Percentiles rank a stretch among this genome's conserved stretches.
Evolutionary conservation across 2,329 filamentous ascomycete species (phyloP).

Genomic region (Cercospora zeina): DNA sequence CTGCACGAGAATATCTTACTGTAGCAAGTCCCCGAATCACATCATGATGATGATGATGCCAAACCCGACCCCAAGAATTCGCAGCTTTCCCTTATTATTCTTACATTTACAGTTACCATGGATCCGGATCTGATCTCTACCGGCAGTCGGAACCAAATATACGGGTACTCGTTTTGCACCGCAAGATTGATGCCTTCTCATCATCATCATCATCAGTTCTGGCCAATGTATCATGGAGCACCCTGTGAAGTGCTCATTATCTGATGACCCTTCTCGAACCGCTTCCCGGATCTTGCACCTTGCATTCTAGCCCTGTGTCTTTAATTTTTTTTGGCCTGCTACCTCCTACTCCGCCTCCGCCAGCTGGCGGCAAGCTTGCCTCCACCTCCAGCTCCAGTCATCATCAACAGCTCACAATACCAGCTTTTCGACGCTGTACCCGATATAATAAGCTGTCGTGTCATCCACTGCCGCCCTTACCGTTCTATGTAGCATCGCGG

Average conservation of each 20-base stretch:
- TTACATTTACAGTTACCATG: conserved; percentile 16
- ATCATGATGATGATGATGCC: not conserved
- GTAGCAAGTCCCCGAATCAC: not conserved
- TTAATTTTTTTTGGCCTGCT: too few species aligned
- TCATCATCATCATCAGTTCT: too few species aligned
- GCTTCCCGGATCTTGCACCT: too few species aligned
- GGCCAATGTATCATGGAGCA: too few species aligned
- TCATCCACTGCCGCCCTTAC: too few species aligned
- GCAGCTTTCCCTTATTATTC: conserved; percentile 8
- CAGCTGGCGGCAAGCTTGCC: not conserved
- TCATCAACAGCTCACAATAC: too few species aligned
- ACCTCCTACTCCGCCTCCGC: not conserved
- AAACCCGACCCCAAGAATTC: not conserved
- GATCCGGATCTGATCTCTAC: not conserved
- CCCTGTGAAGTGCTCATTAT: too few species aligned
- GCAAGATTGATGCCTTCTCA: not conserved
- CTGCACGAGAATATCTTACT: too few species aligned
- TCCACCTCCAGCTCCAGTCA: not conserved
- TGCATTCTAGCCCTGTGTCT: not conserved
- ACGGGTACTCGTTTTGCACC: not conserved
- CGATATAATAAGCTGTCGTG: too few species aligned
- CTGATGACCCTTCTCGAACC: too few species aligned
- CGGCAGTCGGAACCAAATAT: conserved; percentile 5
- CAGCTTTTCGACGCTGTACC: too few species aligned
- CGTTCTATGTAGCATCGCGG: too few species aligned